Conservation (phyloP, 2,329 filamentous ascomycete genomes). For the Davidsoniella eucalypti region DNA sequence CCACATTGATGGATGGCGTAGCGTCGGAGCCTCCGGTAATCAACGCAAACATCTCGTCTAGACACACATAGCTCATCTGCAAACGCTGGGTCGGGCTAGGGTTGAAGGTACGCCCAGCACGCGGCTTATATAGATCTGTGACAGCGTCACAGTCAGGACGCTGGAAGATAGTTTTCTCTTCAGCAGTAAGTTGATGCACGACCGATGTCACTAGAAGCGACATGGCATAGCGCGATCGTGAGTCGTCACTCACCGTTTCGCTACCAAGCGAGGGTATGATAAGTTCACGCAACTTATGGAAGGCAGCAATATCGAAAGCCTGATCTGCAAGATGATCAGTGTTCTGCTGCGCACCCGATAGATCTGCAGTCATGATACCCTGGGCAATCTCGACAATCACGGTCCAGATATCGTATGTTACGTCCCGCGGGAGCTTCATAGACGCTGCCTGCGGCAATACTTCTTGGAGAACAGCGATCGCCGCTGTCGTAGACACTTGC, state of each 20-base stretch:
- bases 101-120: constrained; percentile 57
- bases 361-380: constrained; percentile 41
- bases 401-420: constrained; percentile 49
- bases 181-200: constrained; percentile 38
- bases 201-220: constrained; percentile 70
- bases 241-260: constrained; percentile 44
- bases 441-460: constrained; percentile 36
- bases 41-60: constrained; percentile 62
- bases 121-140: constrained; percentile 38
- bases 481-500: constrained; percentile 60
- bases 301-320: constrained; percentile 62
- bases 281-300: constrained; percentile 50
- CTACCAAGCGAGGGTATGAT: constrained; percentile 61
- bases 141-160: neutral
- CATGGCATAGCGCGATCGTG: constrained; percentile 53
- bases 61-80: constrained; percentile 62
- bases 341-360: no score
- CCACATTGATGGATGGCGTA: constrained; percentile 23
- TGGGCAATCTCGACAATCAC: constrained; percentile 47
- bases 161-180: constrained; percentile 32
- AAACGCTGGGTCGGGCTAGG: constrained; percentile 46
- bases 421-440: constrained; percentile 27
- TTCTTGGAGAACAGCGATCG: constrained; percentile 49
- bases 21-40: constrained; percentile 34
- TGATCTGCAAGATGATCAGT: constrained; percentile 40